Evolutionary conservation across 495 filamentous ascomycete species (phyloP).

Genomic region (Oleoguttula mirabilis): DNA sequence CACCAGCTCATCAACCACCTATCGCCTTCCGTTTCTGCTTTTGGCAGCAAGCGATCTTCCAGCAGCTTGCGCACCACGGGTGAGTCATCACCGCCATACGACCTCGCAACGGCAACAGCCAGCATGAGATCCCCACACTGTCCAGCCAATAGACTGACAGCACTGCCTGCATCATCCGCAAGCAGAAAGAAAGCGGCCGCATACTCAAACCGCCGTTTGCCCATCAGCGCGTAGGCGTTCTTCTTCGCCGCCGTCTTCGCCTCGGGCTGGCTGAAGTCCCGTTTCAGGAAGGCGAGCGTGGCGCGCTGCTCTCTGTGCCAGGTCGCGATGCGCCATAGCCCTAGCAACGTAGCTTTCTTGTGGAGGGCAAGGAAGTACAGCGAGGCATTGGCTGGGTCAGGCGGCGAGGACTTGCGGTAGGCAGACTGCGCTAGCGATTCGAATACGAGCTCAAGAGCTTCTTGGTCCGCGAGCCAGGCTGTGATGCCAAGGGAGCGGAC

Average conservation of each 20-base stretch:
- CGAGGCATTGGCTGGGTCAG: constrained; percentile 83
- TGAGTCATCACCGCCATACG: constrained; percentile 78
- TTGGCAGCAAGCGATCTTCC: constrained; percentile 63
- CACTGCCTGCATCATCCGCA: constrained; percentile 73
- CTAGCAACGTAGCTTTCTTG: constrained; percentile 85
- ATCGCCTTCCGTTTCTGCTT: constrained; percentile 71
- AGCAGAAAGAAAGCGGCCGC: constrained; percentile 93
- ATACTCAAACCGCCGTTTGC: constrained; percentile 86
- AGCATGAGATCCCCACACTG: constrained; percentile 82
- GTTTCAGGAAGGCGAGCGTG: constrained; percentile 64
- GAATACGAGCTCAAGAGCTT: constrained; percentile 52
- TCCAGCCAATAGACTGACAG: constrained; percentile 69
- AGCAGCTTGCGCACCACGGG: constrained; percentile 62
- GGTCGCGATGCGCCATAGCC: constrained; percentile 88
- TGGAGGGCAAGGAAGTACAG: constrained; percentile 69
- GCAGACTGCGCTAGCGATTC: constrained; percentile 85
- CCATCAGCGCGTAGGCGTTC: constrained; percentile 94
- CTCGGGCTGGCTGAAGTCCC: constrained; percentile 64
- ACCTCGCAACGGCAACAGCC: constrained; percentile 76
- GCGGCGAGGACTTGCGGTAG: constrained; percentile 65
- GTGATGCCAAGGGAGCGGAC: constrained; percentile 62
- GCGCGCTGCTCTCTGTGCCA: constrained; percentile 78
- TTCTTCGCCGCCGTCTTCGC: constrained; percentile 90
- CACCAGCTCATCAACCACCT: constrained; percentile 94
- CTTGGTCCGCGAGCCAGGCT: constrained; percentile 78